Evolutionary conservation across 495 filamentous ascomycete species (phyloP), one percentile per base, ranked within the genome.

Genomic region (Aspergillus ostianus): DNA sequence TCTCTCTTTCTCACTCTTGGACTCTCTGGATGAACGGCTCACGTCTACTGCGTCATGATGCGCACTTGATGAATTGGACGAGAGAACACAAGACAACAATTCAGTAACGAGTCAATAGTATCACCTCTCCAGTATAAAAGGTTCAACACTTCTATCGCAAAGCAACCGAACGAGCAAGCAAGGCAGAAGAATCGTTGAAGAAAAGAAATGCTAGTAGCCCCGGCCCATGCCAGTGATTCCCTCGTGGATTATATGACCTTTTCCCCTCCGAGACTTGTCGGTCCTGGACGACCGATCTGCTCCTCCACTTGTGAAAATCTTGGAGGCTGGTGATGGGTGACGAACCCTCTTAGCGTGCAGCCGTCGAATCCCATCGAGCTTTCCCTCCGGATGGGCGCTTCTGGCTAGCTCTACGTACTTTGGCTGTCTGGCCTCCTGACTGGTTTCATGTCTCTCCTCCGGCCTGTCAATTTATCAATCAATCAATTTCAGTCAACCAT

Each of bases 291-390:
- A 41, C 36, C 36, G 36, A 41, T 26, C 52, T 56, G 26, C 29
- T 48, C 54, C 46, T 57, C 55, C 55, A 57, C 55, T 57, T 19
- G 20, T 15, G 17, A 44, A 50, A 57, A 57, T 57, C 55, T 50
- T 50, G 55, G 55, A 51, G 55, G 55, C 55, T 57, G 55, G 55
- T 51, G 47, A 57, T 44, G 46, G 55, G 49, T 29, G 32, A 47
- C 23, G 32, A 41, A 20, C 41, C 19, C 19, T 18, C 47, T 26
- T 57, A 57, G 55, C 47, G 55, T 47, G 46, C 55, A 49, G 46
- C 46, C 55, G 29, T 57, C 55, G 55, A 57, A 57, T 57, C 55
- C 55, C 46, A 57, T 57, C 46, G 47, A 57, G 51, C 55, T 48
- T 57, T 57, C 55, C n/a, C 12, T 47, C 47, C 55, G 51, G 23